phyloP scores from a whole-genome alignment of 202 grass and related monocot genomes.

The Setaria viridis region DNA sequence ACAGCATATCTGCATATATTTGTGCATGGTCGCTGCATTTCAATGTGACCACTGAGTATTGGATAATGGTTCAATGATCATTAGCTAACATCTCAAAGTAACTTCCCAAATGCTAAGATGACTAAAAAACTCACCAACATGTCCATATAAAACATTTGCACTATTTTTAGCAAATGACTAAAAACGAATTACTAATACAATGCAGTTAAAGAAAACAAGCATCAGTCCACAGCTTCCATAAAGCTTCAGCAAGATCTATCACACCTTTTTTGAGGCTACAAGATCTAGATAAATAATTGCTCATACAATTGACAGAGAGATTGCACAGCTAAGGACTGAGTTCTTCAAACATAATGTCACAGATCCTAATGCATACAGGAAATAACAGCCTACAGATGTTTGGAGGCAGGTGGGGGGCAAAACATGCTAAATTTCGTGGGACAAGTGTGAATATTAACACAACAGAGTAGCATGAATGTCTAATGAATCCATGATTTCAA shows the following conservation, averaged over 20 bases:
- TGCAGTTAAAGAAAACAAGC: constrained; percentile 10
- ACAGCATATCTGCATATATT: neutral
- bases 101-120: neutral
- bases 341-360: neutral
- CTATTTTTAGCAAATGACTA: neutral
- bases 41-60: neutral
- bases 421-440: neutral
- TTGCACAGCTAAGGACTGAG: neutral
- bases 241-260: neutral
- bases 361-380: neutral
- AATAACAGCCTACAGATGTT: no score
- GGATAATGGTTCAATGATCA: neutral
- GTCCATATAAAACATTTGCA: neutral
- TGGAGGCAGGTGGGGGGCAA: neutral
- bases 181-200: neutral
- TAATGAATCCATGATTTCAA: neutral
- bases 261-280: neutral
- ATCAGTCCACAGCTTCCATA: neutral
- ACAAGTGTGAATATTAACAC: neutral
- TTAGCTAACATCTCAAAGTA: neutral
- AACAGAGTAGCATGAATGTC: neutral
- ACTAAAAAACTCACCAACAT: neutral
- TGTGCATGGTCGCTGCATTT: neutral
- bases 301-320: neutral
- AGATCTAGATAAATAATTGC: neutral